These are phyloP conservation scores for Botrytis paeoniae DNA, from an alignment of 2,329 filamentous ascomycete genomes.

Conservation along the genomic window DNA sequence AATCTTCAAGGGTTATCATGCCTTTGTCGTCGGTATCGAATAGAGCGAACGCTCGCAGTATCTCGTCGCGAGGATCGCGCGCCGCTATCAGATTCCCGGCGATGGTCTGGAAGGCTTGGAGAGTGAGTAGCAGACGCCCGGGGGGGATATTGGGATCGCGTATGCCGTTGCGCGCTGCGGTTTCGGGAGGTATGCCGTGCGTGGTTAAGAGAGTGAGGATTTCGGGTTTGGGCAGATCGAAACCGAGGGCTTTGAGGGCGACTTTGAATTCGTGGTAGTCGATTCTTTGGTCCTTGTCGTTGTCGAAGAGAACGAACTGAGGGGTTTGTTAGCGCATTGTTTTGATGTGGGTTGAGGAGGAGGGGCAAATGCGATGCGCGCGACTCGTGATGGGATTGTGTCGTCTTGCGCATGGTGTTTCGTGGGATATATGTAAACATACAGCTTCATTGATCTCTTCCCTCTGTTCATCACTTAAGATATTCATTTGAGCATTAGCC, in stretches of 20 bases:
- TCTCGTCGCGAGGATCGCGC: slow-evolving; percentile 87
- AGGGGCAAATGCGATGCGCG: not conserved
- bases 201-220: slow-evolving; percentile 76
- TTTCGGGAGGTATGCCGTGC: slow-evolving; percentile 62
- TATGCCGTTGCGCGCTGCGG: slow-evolving; percentile 48
- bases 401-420: not conserved
- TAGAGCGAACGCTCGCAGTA: slow-evolving; percentile 83
- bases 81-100: slow-evolving; percentile 77
- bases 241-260: slow-evolving; percentile 90
- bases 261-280: slow-evolving; percentile 99
- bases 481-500: slow-evolving; percentile 27
- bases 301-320: slow-evolving; percentile 91
- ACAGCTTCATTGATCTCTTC: slow-evolving; percentile 94
- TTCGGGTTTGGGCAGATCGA: slow-evolving; percentile 83
- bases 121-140: slow-evolving; percentile 61
- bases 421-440: slow-evolving; percentile 41
- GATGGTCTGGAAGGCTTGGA: slow-evolving; percentile 69
- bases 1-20: slow-evolving; percentile 82
- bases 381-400: not conserved
- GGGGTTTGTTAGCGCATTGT: slow-evolving; percentile 5
- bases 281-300: slow-evolving; percentile 89
- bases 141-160: slow-evolving; percentile 52
- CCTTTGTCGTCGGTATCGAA: slow-evolving; percentile 94
- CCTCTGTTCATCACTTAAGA: slow-evolving; percentile 81
- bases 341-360: slow-evolving; percentile 9